phyloP scores from a whole-genome alignment of 139 green algal genomes.

The Chlamydomonas incerta region DNA sequence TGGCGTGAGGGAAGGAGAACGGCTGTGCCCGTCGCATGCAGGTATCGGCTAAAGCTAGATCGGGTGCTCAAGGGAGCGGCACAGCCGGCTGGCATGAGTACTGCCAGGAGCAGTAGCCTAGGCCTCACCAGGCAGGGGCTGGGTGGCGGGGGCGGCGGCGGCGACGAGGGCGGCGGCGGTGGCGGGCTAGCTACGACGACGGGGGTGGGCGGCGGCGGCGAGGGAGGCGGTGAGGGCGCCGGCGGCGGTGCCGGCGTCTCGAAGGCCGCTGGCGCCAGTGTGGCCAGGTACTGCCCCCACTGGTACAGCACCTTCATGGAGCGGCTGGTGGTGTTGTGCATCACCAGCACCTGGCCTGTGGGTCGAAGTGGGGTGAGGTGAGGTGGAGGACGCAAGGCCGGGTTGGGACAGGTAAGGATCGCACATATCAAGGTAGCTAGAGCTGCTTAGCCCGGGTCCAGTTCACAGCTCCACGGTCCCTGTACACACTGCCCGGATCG shows the following conservation, averaged over 20 bases:
- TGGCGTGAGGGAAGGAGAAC: no score
- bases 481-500: no score
- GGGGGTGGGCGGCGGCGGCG: neutral
- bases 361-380: neutral
- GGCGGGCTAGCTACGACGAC: neutral
- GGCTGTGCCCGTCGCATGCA: no score
- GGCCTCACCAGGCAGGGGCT: conserved; percentile 5
- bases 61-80: no score
- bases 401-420: no score
- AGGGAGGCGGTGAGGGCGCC: neutral
- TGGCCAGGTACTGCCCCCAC: conserved; percentile 31
- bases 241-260: neutral
- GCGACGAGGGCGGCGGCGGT: neutral
- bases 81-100: no score
- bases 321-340: neutral
- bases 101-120: no score
- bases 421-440: no score
- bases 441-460: no score
- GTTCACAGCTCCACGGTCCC: no score
- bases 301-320: neutral
- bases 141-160: neutral
- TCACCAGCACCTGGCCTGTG: neutral
- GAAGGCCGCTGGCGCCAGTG: neutral
- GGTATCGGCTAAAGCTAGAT: no score
- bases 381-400: neutral